Conservation (phyloP, 345 rosid species). For the Crucihimalaya himalaica region DNA sequence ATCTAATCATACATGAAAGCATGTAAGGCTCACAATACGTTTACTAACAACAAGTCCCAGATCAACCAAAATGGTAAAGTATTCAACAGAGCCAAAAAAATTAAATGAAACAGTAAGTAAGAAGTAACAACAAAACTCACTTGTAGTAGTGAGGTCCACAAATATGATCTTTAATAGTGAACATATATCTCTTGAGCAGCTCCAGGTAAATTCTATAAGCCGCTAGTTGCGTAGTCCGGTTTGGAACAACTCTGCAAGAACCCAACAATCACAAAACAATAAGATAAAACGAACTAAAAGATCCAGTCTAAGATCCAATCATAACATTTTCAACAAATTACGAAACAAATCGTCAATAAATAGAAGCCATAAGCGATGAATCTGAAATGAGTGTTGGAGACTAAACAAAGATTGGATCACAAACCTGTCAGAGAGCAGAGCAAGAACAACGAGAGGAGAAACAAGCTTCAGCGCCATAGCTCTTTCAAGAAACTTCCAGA, state of each 20-base stretch:
- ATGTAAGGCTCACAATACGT: background rate
- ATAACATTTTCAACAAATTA: background rate
- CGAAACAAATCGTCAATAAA: background rate
- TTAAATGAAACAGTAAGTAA: slow-evolving; percentile 20
- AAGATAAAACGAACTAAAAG: background rate
- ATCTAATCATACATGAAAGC: slow-evolving; percentile 1
- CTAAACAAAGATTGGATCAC: background rate
- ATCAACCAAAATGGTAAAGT: background rate
- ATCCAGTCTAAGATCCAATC: slow-evolving; percentile 18
- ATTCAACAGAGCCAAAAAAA: slow-evolving; percentile 19
- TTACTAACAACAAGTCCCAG: slow-evolving; percentile 4
- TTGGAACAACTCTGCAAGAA: slow-evolving; percentile 64
- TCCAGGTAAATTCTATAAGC: slow-evolving; percentile 90
- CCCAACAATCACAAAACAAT: slow-evolving; percentile 8
- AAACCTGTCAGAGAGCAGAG: slow-evolving; percentile 78
- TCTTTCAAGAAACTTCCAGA: slow-evolving; percentile 92
- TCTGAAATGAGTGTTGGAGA: background rate
- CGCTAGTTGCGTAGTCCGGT: slow-evolving; percentile 55
- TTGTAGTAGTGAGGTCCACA: slow-evolving; percentile 52
- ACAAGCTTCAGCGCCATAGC: slow-evolving; percentile 66
- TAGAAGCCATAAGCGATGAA: background rate
- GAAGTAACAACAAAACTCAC: slow-evolving; percentile 51
- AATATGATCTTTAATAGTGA: slow-evolving; percentile 54
- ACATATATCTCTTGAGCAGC: slow-evolving; percentile 71
- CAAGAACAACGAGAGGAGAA: slow-evolving; percentile 77